Evolutionary conservation across 2,329 filamentous ascomycete genomes (phyloP).

Genomic region (Fusarium sulawesiense): DNA sequence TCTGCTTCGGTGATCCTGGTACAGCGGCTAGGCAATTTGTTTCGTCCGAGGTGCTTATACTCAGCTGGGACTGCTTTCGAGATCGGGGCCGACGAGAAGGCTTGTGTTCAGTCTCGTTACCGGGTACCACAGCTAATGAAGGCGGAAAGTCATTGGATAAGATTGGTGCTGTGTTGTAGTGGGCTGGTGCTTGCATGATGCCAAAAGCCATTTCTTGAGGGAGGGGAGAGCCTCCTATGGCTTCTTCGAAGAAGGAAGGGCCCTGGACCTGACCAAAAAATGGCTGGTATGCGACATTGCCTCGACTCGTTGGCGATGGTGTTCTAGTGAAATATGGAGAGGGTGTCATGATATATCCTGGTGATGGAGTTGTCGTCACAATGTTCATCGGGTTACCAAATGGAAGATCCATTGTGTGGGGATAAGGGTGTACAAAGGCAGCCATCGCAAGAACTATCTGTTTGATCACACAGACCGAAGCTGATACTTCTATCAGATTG

Average conservation of each 20-base stretch:
- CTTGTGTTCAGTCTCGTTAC: slow-evolving; percentile 26
- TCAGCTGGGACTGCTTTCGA: slow-evolving; percentile 26
- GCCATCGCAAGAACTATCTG: slow-evolving; percentile 20
- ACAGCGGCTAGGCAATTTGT: neutral
- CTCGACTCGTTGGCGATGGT: slow-evolving; percentile 37
- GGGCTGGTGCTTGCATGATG: slow-evolving; percentile 30
- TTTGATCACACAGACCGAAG: slow-evolving; percentile 4
- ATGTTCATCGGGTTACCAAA: slow-evolving; percentile 26
- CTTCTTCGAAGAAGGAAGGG: slow-evolving; percentile 45
- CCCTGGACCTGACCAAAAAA: slow-evolving; percentile 33
- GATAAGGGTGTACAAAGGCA: slow-evolving; percentile 37
- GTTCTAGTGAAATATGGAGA: slow-evolving; percentile 39
- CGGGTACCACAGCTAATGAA: slow-evolving; percentile 18
- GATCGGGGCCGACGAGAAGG: slow-evolving; percentile 12
- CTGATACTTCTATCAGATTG: neutral
- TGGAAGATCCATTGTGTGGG: slow-evolving; percentile 33
- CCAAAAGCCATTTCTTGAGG: slow-evolving; percentile 35
- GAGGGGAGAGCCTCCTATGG: slow-evolving; percentile 38
- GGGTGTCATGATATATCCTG: slow-evolving; percentile 35
- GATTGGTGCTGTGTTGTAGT: slow-evolving; percentile 21
- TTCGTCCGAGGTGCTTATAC: slow-evolving; percentile 18
- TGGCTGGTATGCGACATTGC: slow-evolving; percentile 34
- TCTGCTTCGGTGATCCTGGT: slow-evolving; percentile 27
- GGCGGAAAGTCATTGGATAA: slow-evolving; percentile 5
- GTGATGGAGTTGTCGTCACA: slow-evolving; percentile 31